Conservation (phyloP, 176 grass and related monocot species). For the Aegilops tauschii region DNA sequence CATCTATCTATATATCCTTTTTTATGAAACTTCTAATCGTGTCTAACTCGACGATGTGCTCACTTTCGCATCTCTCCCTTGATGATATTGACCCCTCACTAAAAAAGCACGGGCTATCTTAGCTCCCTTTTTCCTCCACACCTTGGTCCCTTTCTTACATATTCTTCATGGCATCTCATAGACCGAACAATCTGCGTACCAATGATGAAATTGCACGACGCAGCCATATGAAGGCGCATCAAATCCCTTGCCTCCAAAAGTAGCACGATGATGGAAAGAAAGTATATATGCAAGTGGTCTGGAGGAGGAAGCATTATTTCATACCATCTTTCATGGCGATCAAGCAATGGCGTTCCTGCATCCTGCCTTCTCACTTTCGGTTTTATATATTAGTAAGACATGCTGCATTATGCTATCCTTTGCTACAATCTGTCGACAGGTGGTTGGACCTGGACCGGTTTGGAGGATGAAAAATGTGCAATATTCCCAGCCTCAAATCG, state of each 20-base stretch:
- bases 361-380: background rate
- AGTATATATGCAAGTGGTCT: background rate
- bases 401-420: background rate
- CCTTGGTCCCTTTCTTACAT: background rate
- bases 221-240: background rate
- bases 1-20: background rate
- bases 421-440: background rate
- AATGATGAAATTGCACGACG: constrained; percentile 33
- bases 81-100: constrained; percentile 19
- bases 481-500: background rate
- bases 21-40: background rate
- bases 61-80: background rate
- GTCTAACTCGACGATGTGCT: background rate
- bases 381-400: constrained; percentile 1
- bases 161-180: constrained; percentile 17
- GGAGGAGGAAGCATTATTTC: background rate
- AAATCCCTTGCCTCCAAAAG: constrained; percentile 6
- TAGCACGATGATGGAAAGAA: background rate
- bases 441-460: background rate
- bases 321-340: background rate
- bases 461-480: background rate
- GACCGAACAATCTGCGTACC: constrained; percentile 17
- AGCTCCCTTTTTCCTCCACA: background rate
- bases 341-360: background rate
- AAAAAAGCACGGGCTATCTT: constrained; percentile 9